A percentile compares a stretch with the other conserved stretches of the same genome.
Evolutionary conservation across 2,329 filamentous ascomycete species (phyloP).

Genomic region (Lasiodiplodia theobromae): DNA sequence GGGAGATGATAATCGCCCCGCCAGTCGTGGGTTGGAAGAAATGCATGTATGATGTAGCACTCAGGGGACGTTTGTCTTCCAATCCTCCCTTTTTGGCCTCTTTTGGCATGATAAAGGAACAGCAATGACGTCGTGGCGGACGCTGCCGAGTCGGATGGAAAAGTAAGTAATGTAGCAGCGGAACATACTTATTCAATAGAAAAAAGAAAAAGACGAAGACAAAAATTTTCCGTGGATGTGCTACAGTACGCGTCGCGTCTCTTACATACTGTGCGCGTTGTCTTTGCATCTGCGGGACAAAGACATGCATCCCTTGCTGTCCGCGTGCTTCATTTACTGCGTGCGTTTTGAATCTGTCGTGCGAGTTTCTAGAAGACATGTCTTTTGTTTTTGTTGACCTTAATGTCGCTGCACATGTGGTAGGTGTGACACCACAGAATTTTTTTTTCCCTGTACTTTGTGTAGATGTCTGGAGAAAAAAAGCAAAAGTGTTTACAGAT

Average conservation of each 20-base stretch:
- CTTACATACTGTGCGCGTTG: neutral
- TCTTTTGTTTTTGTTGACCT: neutral
- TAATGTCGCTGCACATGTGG: neutral
- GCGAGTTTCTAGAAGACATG: slow-evolving; percentile 1
- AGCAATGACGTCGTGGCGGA: slow-evolving; percentile 8
- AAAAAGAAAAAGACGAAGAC: neutral
- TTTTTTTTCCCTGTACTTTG: neutral
- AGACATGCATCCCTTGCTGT: neutral
- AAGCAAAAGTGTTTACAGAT: neutral
- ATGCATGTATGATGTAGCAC: slow-evolving; percentile 11
- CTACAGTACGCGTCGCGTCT: neutral
- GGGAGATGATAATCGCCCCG: neutral
- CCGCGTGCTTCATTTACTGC: neutral
- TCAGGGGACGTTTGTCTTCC: neutral
- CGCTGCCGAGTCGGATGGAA: neutral
- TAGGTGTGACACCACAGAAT: neutral
- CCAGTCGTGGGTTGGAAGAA: neutral
- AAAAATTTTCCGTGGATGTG: slow-evolving; percentile 5
- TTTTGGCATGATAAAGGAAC: slow-evolving; percentile 1
- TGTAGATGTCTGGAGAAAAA: neutral
- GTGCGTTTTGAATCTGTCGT: neutral
- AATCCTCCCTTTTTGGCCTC: neutral
- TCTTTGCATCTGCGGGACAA: neutral
- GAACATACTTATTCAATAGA: neutral
- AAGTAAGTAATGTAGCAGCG: slow-evolving; percentile 14